Conservation (phyloP, 495 filamentous ascomycete species). For the Penicillium paxilli region DNA sequence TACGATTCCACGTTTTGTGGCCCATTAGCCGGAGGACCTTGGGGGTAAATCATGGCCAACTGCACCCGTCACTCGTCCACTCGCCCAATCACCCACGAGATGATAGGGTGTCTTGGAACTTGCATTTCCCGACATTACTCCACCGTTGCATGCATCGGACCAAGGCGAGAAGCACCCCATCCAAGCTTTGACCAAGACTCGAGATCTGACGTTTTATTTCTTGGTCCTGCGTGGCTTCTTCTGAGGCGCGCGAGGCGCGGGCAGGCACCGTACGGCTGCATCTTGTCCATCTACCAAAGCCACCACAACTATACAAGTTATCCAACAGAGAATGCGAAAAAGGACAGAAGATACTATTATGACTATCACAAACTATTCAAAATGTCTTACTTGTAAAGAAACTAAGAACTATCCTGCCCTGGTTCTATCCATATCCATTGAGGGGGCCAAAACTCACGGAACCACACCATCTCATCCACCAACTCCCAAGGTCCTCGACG, state of each 20-base stretch:
- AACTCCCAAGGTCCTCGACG: slow-evolving; percentile 28
- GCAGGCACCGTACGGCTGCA: background rate
- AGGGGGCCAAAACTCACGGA: background rate
- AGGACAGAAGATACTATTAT: no score
- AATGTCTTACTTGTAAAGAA: no score
- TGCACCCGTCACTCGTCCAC: background rate
- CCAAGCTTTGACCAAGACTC: slow-evolving; percentile 1
- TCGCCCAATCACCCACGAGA: slow-evolving; percentile 16
- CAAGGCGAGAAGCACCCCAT: background rate
- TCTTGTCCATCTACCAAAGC: background rate
- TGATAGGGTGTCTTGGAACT: background rate
- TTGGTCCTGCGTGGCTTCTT: background rate
- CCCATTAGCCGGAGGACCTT: slow-evolving; percentile 25
- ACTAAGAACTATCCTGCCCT: no score
- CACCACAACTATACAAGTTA: background rate
- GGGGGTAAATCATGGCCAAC: slow-evolving; percentile 18
- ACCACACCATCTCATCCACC: slow-evolving; percentile 10
- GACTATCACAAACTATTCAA: no score
- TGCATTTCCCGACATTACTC: background rate
- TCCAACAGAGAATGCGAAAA: background rate
- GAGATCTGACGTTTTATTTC: background rate
- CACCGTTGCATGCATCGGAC: background rate
- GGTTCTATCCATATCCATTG: no score
- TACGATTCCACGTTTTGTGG: background rate
- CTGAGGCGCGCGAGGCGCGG: background rate